Conservation (phyloP, 2,329 filamentous ascomycete species). For the Sporothrix brasiliensis region DNA sequence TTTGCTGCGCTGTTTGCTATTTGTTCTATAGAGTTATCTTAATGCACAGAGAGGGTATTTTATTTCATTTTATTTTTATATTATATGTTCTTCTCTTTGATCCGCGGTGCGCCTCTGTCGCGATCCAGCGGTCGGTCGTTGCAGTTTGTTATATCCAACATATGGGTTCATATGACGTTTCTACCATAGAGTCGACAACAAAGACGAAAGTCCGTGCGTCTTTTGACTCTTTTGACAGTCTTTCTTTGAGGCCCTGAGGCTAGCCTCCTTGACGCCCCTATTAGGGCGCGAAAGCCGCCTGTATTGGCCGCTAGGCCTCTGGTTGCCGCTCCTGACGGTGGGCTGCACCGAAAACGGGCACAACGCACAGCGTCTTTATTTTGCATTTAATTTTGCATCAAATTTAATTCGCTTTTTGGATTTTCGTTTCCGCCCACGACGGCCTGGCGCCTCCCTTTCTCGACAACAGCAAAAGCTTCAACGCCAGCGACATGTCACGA, state of each 20-base stretch:
- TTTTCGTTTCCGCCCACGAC: constrained; percentile 16
- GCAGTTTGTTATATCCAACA: background rate
- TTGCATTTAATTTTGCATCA: constrained; percentile 20
- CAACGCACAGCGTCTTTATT: background rate
- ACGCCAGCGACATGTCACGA: background rate
- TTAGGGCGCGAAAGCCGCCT: background rate
- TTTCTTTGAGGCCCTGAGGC: background rate
- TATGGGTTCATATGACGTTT: constrained; percentile 17
- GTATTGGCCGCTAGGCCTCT: background rate
- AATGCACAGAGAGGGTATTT: constrained; percentile 7
- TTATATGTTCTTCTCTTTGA: background rate
- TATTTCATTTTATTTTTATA: background rate
- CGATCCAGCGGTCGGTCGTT: background rate
- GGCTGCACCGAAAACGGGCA: constrained; percentile 23
- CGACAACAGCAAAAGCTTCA: constrained; percentile 6
- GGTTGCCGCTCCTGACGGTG: background rate
- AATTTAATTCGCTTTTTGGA: constrained; percentile 22
- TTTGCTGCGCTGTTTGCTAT: background rate
- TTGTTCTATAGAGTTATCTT: constrained; percentile 15
- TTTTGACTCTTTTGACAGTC: background rate
- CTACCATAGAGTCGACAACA: background rate
- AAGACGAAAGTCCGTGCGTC: background rate
- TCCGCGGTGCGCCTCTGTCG: background rate
- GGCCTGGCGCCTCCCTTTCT: constrained; percentile 14
- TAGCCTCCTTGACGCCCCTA: background rate